Evolutionary conservation across 305 asterid genomes (phyloP), one percentile per base, ranked within the genome.

Genomic region (Plantago rigida): DNA sequence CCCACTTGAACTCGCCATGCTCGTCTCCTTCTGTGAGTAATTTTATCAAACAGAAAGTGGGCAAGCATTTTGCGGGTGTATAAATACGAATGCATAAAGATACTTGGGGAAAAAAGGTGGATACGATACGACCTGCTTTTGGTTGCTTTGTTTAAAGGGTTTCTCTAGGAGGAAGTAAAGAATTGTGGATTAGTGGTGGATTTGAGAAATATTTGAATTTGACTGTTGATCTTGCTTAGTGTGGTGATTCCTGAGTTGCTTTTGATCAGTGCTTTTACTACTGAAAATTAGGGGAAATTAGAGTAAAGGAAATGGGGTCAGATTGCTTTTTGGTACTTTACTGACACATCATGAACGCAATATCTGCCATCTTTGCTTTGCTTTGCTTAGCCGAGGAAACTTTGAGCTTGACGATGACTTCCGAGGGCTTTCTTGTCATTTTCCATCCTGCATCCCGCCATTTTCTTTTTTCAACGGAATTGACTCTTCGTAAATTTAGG

Each of bases 1-100:
- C 73, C 96, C 95, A 77, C 97, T 93, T 14, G 96, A 73, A 76
- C 96, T 85, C 75, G 99, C 99, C 99, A 89, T 52, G 6, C n/a
- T 24, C 22, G 10, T 13, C 9, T 19, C n/a, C 5, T 10, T 51
- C 29, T 52, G 41, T 52, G 12, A 51, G 56, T 51, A 51, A 51
- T 19, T 34, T 51, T 51, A 12, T 31, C 34, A 24, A 52, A 52
- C 39, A 36, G 13, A 24, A 52, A 31, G 57, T 52, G 41, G 29
- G 29, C 29, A 14, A 52, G 29, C 57, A 24, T 52, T 13, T n/a
- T 24, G 13, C 31, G 11, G 29, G 57, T 52, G 26, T 52, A 52
- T 24, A 26, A 17, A 52, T 52, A 22, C 36, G 13, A 26, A 8
- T 24, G 57, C 19, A 22, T 22, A 52, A 52, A 52, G 57, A 50